These are phyloP conservation scores for Oldenlandia corymbosa DNA, from an alignment of 257 asterid species.

Conservation along the genomic window DNA sequence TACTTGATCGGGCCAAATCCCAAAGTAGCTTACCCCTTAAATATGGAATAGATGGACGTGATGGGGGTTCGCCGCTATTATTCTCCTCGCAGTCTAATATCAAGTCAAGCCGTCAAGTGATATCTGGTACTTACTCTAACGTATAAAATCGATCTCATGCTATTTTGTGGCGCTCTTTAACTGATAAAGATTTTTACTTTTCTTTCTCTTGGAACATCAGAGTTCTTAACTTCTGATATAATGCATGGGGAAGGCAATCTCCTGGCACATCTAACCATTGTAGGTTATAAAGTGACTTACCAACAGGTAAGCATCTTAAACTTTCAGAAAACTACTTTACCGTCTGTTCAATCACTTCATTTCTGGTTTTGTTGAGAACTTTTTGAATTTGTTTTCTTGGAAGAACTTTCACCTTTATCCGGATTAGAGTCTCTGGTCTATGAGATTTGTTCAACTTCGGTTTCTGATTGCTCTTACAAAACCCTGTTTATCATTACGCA, in stretches of 20 bases:
- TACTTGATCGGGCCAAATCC: conserved; percentile 74
- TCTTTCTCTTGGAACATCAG: conserved; percentile 31
- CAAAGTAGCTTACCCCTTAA: conserved; percentile 81
- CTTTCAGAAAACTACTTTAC: neutral
- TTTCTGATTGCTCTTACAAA: neutral
- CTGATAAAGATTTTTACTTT: conserved; percentile 14
- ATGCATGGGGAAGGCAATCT: conserved; percentile 99
- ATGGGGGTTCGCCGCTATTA: conserved; percentile 91
- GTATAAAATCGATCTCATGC: conserved; percentile 16
- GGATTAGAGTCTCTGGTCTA: neutral
- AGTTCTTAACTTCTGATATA: conserved; percentile 77
- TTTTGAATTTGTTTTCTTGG: neutral
- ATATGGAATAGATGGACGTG: conserved; percentile 93
- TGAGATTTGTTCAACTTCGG: neutral
- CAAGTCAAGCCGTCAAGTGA: conserved; percentile 83
- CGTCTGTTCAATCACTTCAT: neutral
- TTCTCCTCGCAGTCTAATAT: conserved; percentile 54
- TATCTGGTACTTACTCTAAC: conserved; percentile 49
- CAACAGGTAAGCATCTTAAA: conserved; percentile 64
- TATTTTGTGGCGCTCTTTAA: conserved; percentile 21
- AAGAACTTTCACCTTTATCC: neutral
- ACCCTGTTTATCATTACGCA: conserved; percentile 28
- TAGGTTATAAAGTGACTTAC: conserved; percentile 77
- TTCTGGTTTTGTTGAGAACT: conserved; percentile 5
- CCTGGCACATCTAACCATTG: conserved; percentile 71